These are phyloP conservation scores for Coemansia sp. DNA, from an alignment of 192 early-diverging fungal species.

Conservation along the genomic window DNA sequence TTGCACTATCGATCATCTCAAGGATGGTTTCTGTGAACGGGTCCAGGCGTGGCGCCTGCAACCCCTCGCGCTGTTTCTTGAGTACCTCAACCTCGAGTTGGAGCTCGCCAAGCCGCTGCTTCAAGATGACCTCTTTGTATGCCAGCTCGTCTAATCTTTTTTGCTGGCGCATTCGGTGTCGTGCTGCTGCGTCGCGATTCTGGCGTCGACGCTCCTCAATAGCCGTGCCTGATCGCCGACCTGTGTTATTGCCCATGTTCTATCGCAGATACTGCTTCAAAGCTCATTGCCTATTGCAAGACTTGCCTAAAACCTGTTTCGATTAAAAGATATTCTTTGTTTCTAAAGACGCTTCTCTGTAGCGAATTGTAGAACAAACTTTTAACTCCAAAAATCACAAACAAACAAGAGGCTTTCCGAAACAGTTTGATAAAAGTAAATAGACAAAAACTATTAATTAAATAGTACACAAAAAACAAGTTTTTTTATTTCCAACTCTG, in stretches of 20 bases:
- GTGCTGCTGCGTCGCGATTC: conserved; percentile 51
- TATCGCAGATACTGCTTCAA: background rate
- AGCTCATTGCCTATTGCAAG: background rate
- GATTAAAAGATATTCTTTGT: background rate
- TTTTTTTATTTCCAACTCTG: no score
- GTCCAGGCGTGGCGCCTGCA: conserved; percentile 19
- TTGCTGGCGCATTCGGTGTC: conserved; percentile 44
- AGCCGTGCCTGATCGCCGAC: background rate
- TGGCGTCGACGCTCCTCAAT: conserved; percentile 29
- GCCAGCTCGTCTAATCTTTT: conserved; percentile 20
- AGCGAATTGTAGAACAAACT: no score
- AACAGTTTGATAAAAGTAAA: no score
- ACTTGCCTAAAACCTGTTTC: background rate
- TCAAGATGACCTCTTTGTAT: conserved; percentile 30
- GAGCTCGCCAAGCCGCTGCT: conserved; percentile 41
- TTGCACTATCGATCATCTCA: conserved; percentile 17
- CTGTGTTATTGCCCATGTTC: background rate
- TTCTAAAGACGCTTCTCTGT: background rate
- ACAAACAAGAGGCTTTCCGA: no score
- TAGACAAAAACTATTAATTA: no score
- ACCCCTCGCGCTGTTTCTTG: conserved; percentile 13
- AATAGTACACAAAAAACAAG: no score
- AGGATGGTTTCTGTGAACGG: conserved; percentile 27
- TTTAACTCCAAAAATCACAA: no score
- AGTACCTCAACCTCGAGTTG: conserved; percentile 25